Conservation (phyloP, 2,329 filamentous ascomycete genomes). For the Phialophora chinensis region DNA sequence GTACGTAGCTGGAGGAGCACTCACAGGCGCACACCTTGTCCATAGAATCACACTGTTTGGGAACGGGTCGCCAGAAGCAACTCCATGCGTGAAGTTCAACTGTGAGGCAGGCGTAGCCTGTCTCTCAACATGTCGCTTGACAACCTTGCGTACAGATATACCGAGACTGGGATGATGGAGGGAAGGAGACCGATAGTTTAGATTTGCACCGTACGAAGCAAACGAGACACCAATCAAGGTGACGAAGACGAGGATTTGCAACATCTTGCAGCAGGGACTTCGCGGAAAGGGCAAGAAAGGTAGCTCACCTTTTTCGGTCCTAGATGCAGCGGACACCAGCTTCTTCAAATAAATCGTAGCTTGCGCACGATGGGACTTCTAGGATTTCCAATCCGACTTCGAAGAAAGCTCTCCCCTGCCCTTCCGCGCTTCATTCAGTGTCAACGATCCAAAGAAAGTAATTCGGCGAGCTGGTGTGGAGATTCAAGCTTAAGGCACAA, state of each 20-base stretch:
- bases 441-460: not conserved
- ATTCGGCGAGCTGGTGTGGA: conserved; percentile 5
- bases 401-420: conserved; percentile 4
- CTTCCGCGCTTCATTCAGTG: conserved; percentile 2
- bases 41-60: conserved; percentile 53
- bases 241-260: conserved; percentile 28
- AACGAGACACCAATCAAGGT: conserved; percentile 26
- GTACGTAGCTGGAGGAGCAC: not conserved
- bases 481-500: conserved; percentile 12
- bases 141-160: conserved; percentile 67
- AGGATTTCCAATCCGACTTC: conserved; percentile 4
- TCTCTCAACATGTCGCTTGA: conserved; percentile 59
- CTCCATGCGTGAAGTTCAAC: conserved; percentile 70
- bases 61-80: conserved; percentile 57
- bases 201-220: conserved; percentile 51
- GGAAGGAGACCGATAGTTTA: conserved; percentile 73
- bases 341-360: conserved; percentile 12
- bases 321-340: not conserved
- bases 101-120: conserved; percentile 52
- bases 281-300: not conserved
- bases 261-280: conserved; percentile 22
- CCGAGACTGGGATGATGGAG: conserved; percentile 67
- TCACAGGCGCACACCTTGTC: conserved; percentile 48
- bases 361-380: conserved; percentile 10
- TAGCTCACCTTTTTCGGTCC: conserved; percentile 16